Base-by-base conservation (phyloP, 2,329 filamentous ascomycete genomes). In the Aspergillus pseudoviridinutans region DNA sequence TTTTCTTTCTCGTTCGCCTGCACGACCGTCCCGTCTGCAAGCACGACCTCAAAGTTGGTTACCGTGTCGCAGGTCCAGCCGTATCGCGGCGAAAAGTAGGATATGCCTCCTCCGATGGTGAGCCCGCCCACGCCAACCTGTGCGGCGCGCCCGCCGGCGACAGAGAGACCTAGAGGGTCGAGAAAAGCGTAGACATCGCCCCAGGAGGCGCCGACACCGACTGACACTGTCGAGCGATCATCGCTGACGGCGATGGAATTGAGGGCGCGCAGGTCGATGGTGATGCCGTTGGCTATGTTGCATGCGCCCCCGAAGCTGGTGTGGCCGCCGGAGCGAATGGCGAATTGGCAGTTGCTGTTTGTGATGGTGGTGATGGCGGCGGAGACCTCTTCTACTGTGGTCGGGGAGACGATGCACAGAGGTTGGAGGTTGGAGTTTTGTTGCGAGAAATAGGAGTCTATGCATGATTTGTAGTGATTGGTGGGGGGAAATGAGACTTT, bases 21-120 rank as follows among this genome's bases (percentile, higher is more conserved):
- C 9, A 66, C 58, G 9, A 74, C 61, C 7, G 62, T 61, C 2
- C 73, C 74, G 51, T 70, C 64, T n/a, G 72, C 72, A 8, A 76
- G 68, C 0, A 75, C 70, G 14, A 76, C 53, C 51, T 76, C 66
- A 57, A 64, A 73, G 38, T 67, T 64, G 8, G 67, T 24, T 17
- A 76, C 61, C 44, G 70, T 74, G 59, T 72, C 71, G 60, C 69
- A 70, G 22, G 68, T 68, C 32, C 71, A 69, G 5, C 73, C 74
- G 35, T 65, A 53, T 14, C 47, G 32, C 12, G 46, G 44, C 28
- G 56, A 58, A 17, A 55, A 47, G 27, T 44, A 58, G 25, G 46
- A 55, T 5, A 58, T 55, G 1, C 56, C 56, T 6, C 55, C 55
- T n/a, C 50, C 55, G n/a, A 49, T 22, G 9, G 32, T 52, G 20